Evolutionary conservation across 805 yeast genomes (phyloP), one percentile per base, ranked within the genome.

Genomic region (Candida germanica): DNA sequence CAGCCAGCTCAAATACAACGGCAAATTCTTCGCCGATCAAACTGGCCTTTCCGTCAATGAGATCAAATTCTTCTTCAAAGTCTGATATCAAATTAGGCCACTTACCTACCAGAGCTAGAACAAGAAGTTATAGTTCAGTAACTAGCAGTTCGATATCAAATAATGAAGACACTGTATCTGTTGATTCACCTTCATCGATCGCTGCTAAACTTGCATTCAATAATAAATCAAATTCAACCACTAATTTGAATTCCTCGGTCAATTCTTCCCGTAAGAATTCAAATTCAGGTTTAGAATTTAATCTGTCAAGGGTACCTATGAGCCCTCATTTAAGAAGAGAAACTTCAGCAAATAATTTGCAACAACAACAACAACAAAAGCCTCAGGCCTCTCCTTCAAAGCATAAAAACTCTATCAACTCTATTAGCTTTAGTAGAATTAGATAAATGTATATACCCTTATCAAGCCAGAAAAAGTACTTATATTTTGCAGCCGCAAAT

Each of bases 151-250:
- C 16, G 6, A 22, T 30, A 9, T 20, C 23, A 6, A 20, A 20
- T 10, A 16, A 21, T n/a, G 41, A 38, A 12, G 34, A 33, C 4
- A 27, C 38, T 11, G 27, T 23, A 6, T 17, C 29, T 9, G 11
- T 12, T 8, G 40, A 42, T 22, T 57, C 58, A 3, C 39, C 53
- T 3, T 50, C 54, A 2, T 51, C 63, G 3, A 48, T 55, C 12
- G 61, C 61, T n/a, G 58, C 58, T 6, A 52, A 51, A 38, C 33
- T 50, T 5, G 60, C 59, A 12, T 52, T 51, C 38, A 49, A 42
- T 35, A 48, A 53, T 36, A n/a, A n/a, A n/a, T n/a, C n/a, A n/a
- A n/a, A n/a, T n/a, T n/a, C n/a, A n/a, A n/a, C n/a, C n/a, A 7
- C 23, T 20, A 10, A 10, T 20, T 48, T 51, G 29, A 35, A 50